Evolutionary conservation across 371 early-diverging fungal species (phyloP).

Genomic region (Mucor indicus): DNA sequence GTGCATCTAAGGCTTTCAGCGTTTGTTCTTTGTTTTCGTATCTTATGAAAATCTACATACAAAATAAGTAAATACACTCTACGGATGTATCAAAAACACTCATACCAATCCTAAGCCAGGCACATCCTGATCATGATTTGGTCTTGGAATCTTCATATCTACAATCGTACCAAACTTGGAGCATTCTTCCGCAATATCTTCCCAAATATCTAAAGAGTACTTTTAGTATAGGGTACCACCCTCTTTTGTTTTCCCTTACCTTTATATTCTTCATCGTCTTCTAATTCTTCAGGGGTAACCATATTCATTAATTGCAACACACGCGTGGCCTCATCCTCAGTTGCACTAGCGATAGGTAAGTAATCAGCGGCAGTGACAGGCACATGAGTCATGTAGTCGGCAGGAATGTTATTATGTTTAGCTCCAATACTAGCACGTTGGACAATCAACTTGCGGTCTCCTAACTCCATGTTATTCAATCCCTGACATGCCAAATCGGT

Average conservation of each 20-base stretch:
- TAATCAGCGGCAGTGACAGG: slow-evolving; percentile 15
- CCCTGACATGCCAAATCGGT: slow-evolving; percentile 94
- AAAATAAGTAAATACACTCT: background rate
- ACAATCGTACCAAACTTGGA: slow-evolving; percentile 79
- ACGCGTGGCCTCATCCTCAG: slow-evolving; percentile 65
- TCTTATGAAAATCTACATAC: slow-evolving; percentile 78
- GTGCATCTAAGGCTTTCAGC: slow-evolving; percentile 70
- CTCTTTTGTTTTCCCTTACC: slow-evolving; percentile 43
- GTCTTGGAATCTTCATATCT: slow-evolving; percentile 85
- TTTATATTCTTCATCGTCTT: slow-evolving; percentile 84
- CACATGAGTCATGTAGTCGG: slow-evolving; percentile 7
- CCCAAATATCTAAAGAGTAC: slow-evolving; percentile 88
- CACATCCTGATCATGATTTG: slow-evolving; percentile 46
- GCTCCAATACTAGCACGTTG: slow-evolving; percentile 91
- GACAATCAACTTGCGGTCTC: slow-evolving; percentile 92
- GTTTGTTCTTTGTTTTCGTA: slow-evolving; percentile 61
- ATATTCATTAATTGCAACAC: slow-evolving; percentile 93
- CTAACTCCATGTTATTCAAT: slow-evolving; percentile 92
- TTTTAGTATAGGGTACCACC: background rate
- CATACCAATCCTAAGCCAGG: slow-evolving; percentile 84
- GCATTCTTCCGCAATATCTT: slow-evolving; percentile 92
- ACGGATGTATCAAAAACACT: background rate
- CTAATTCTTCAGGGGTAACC: slow-evolving; percentile 88
- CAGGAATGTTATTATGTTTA: slow-evolving; percentile 36
- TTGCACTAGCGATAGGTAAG: slow-evolving; percentile 28